Conservation (phyloP, 2,329 filamentous ascomycete species). For the Diaporthe longicolla region DNA sequence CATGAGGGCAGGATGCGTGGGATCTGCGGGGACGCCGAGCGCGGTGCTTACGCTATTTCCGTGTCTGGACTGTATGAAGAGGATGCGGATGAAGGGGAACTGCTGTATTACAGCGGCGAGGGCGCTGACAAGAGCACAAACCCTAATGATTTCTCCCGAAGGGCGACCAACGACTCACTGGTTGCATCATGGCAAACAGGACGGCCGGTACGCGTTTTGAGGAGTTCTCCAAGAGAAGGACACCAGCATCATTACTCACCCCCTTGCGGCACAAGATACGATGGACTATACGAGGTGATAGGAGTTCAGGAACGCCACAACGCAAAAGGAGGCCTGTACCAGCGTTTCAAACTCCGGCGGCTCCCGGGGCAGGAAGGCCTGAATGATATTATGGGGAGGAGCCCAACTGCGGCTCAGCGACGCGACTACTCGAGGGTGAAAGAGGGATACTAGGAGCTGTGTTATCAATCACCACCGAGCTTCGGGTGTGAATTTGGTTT, state of each 20-base stretch:
- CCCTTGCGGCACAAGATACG: slow-evolving; percentile 51
- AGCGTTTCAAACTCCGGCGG: slow-evolving; percentile 47
- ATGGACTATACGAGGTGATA: slow-evolving; percentile 51
- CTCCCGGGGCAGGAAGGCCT: slow-evolving; percentile 43
- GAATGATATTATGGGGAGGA: slow-evolving; percentile 35
- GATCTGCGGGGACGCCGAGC: slow-evolving; percentile 61
- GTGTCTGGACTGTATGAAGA: slow-evolving; percentile 55
- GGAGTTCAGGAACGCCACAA: slow-evolving; percentile 37
- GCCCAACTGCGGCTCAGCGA: not conserved
- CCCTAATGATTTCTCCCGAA: not conserved
- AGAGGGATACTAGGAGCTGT: not conserved
- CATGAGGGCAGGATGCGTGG: slow-evolving; percentile 64
- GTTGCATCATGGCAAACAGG: slow-evolving; percentile 40
- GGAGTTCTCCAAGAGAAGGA: slow-evolving; percentile 43
- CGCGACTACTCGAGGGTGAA: not conserved
- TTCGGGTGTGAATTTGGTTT: too few relatives aligned
- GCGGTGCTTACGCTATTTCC: slow-evolving; percentile 69
- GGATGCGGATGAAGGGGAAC: slow-evolving; percentile 46
- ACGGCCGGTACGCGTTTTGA: slow-evolving; percentile 50
- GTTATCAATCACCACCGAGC: not conserved
- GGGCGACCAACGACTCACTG: slow-evolving; percentile 45
- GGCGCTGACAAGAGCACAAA: slow-evolving; percentile 40
- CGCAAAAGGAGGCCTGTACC: slow-evolving; percentile 41
- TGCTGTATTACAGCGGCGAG: slow-evolving; percentile 50
- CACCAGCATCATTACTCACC: slow-evolving; percentile 43